Evolutionary conservation across 2,329 filamentous ascomycete genomes (phyloP), one percentile per base, ranked within the genome.

Genomic region (Aspergillus udagawae): DNA sequence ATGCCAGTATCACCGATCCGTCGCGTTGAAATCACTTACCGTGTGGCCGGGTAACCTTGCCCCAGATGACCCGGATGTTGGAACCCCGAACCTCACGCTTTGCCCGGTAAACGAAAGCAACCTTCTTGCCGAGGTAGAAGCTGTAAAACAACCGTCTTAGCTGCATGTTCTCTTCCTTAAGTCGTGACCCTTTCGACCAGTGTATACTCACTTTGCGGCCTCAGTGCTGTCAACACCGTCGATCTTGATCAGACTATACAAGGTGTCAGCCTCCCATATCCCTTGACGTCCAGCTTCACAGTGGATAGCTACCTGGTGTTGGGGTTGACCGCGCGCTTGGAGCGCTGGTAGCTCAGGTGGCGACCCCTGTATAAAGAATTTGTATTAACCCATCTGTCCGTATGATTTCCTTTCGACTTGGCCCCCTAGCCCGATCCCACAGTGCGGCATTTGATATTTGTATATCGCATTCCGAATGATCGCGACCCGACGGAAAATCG

Each of bases 11-110:
- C 32, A 12, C 42, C n/a, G 7, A n/a, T 12, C 42, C 20, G 14
- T 45, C 42, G 44, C 23, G 5, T 47, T 51, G 51, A 60, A 28
- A 27, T 51, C 51, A 78, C 81, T 72, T 90, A 93, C 90, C 93
- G 83, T 97, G 93, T 78, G 92, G 88, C 77, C 92, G 85, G 78
- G 91, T 96, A 78, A 97, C 89, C 86, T 96, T 97, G 84, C 93
- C 93, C 92, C 92, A 97, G 84, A 97, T 97, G 72, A 97, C 89
- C 77, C 93, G 88, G 83, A 97, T 95, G 89, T 97, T 97, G 79
- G 92, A 93, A 78, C 94, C 94, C 75, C 93, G 90, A 76, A 96
- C 86, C 85, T 96, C 91, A 82, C 88, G 92, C 82, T 91, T 88
- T 72, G 88, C 93, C 77, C 92, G 91, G 87, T 97, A 99, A 81